Percentiles rank a stretch among this genome's conserved stretches.
Conservation (phyloP, 129 eudicot species). For the Centaurea solstitialis region DNA sequence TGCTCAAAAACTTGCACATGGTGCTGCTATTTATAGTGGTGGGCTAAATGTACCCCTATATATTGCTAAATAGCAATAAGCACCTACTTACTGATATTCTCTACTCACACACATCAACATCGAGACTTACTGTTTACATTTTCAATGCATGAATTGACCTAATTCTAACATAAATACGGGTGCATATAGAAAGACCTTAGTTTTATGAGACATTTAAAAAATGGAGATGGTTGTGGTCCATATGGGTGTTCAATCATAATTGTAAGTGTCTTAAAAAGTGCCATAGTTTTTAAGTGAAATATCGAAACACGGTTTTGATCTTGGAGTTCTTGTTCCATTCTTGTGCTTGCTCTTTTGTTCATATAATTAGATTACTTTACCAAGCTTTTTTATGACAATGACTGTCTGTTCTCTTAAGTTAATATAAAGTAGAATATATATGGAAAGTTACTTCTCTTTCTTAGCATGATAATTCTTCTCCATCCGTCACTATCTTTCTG, state of each 20-base stretch:
- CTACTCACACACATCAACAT: too few relatives aligned
- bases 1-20: neutral
- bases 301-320: neutral
- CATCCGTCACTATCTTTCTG: constrained; percentile 2
- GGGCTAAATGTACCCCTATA: too few relatives aligned
- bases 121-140: too few relatives aligned
- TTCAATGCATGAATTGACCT: too few relatives aligned
- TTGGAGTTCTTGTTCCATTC: constrained; percentile 3
- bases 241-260: neutral
- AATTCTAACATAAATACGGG: too few relatives aligned
- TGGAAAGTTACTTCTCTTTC: constrained; percentile 5
- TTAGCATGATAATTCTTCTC: constrained; percentile 2
- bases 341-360: constrained; percentile 6
- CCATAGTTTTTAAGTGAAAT: neutral
- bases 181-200: neutral
- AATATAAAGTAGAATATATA: constrained; percentile 14
- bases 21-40: neutral
- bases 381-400: neutral
- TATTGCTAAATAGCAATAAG: too few relatives aligned
- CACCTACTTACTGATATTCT: too few relatives aligned
- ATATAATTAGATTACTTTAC: neutral
- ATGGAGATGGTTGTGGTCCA: neutral
- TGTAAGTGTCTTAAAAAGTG: neutral
- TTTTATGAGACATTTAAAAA: neutral
- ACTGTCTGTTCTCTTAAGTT: neutral